These are phyloP conservation scores for Cystofilobasidium ferigula DNA, from an alignment of 768 basidiomycete genomes.

Conservation along the genomic window DNA sequence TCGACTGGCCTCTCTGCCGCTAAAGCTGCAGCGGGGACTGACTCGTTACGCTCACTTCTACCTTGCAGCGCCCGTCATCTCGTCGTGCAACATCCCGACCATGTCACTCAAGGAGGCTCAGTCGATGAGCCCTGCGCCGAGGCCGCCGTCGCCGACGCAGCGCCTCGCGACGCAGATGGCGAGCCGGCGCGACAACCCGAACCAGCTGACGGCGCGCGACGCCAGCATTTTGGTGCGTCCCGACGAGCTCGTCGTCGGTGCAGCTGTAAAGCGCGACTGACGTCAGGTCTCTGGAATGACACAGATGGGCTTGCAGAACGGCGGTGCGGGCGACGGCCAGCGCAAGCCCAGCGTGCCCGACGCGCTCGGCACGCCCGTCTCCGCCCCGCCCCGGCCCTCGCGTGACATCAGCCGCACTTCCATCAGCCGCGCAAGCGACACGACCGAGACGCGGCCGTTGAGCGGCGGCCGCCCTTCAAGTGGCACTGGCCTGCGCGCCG, in stretches of 20 bases:
- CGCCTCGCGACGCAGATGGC: slow-evolving; percentile 81
- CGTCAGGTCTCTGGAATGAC: background rate
- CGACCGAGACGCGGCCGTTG: background rate
- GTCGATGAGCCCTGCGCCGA: slow-evolving; percentile 87
- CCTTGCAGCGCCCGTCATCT: slow-evolving; percentile 70
- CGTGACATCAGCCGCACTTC: slow-evolving; percentile 42
- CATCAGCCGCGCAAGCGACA: no score
- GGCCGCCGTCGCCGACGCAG: slow-evolving; percentile 82
- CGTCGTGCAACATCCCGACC: slow-evolving; percentile 91
- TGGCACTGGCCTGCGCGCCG: no score
- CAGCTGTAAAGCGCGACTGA: background rate
- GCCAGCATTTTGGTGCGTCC: slow-evolving; percentile 58
- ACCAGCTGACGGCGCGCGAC: slow-evolving; percentile 60
- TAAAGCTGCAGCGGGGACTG: background rate
- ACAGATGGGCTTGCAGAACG: slow-evolving; percentile 12
- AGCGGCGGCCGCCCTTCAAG: background rate
- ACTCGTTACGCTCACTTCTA: background rate
- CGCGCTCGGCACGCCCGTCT: slow-evolving; percentile 10
- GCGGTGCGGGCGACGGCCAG: no score
- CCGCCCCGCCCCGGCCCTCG: slow-evolving; percentile 55
- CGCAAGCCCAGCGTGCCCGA: background rate
- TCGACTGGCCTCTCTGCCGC: background rate
- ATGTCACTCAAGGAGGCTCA: slow-evolving; percentile 91
- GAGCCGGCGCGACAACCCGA: slow-evolving; percentile 69
- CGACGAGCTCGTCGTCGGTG: background rate